Base-by-base conservation (phyloP, 2,329 filamentous ascomycete genomes). In the Mycosphaerella arachidis region DNA sequence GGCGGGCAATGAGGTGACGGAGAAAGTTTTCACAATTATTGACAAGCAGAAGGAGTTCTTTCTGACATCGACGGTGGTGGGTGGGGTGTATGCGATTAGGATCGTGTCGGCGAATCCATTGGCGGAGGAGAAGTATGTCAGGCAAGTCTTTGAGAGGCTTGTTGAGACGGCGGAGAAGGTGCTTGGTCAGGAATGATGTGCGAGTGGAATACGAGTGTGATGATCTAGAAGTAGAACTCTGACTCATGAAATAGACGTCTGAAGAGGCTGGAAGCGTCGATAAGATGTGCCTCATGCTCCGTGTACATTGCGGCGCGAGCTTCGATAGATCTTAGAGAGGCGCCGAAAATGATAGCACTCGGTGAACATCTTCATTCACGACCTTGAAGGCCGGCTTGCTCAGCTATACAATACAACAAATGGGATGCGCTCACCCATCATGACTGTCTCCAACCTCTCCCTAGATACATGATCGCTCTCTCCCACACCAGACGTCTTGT, bases 41-140 rank as follows among this genome's bases (percentile, higher is more conserved):
- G 93, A 95, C 68, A 78, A 79, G 3, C 78, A 83, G 7, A 91
- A 91, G 1, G 85, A 91, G 73, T 89, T 96, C 58, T 97, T 91
- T 75, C 77, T 97, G 27, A 97, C 92, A 0, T 88, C 86, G 46
- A 89, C 87, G 1, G 83, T 91, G 4, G 81, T 96, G 12, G 85
- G 84, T 8, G 89, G 86, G 0, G 80, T 86, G 20, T 91, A 91
- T 73, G 87, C 89, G 1, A 95, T 97, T 62, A 82, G 93, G 0
- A 85, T 97, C 40, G 88, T 93, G 24, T 91, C 90, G 58, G 87
- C 84, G 0, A 90, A 89, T 67, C 78, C 83, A 27, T 78, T 84
- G 45, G 85, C 87, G 0, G 86, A 93, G 72, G 87, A 90, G 75
- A 83, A 84, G 70, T 88, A 91, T 73, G 76, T 97, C 4, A 79